These are phyloP conservation scores for Daldinia concentrica DNA, from an alignment of 495 filamentous ascomycete species.

Conservation along the genomic window DNA sequence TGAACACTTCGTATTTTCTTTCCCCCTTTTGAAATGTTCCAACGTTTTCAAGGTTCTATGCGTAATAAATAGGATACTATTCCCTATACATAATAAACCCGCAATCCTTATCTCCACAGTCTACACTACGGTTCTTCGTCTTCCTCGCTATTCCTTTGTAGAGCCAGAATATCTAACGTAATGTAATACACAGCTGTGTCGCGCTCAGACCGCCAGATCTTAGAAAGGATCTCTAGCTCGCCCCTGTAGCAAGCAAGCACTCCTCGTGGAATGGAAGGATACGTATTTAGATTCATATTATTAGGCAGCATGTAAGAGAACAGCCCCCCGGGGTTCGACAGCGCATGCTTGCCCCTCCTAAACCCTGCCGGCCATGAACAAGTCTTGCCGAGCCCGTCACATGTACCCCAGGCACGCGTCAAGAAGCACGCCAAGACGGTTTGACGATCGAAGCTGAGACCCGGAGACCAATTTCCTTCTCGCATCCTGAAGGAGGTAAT, in stretches of 20 bases:
- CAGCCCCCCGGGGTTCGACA: slow-evolving; percentile 2
- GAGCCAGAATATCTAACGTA: not conserved
- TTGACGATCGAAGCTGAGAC: slow-evolving; percentile 15
- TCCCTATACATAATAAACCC: too few species aligned
- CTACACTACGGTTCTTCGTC: not conserved
- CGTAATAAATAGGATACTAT: too few species aligned
- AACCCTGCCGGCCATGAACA: not conserved
- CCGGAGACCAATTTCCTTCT: not conserved
- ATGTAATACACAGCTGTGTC: slow-evolving; percentile 2
- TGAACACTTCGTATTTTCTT: slow-evolving; percentile 6
- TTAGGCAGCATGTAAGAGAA: not conserved
- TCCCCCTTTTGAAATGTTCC: not conserved
- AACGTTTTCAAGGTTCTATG: too few species aligned
- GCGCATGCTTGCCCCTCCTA: not conserved
- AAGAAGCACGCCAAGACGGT: slow-evolving; percentile 9
- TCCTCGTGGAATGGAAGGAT: slow-evolving; percentile 4
- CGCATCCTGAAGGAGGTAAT: slow-evolving; percentile 11
- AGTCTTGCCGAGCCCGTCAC: slow-evolving; percentile 18
- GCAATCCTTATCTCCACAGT: too few species aligned
- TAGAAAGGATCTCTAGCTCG: not conserved
- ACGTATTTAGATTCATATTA: not conserved
- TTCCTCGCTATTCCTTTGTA: not conserved
- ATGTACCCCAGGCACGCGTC: slow-evolving; percentile 20
- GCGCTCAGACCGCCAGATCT: slow-evolving; percentile 7
- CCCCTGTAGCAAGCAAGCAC: not conserved